Percentiles rank a stretch among this genome's conserved stretches.
These are phyloP conservation scores for Dioscorea zingiberensis DNA, from an alignment of 106 monocot species.

Conservation along the genomic window DNA sequence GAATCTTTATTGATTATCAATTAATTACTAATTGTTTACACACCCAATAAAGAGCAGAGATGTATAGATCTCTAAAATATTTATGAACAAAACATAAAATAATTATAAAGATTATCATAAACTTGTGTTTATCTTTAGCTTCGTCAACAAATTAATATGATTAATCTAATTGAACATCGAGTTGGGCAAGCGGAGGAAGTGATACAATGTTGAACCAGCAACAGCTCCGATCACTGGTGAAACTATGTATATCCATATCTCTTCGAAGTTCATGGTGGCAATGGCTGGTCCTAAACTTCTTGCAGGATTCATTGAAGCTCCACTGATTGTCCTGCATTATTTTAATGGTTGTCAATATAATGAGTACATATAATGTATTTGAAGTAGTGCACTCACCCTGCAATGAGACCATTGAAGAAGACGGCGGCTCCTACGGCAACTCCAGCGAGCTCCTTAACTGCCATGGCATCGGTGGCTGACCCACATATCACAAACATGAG, in stretches of 20 bases:
- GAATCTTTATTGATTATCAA: no score
- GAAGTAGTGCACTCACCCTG: not conserved
- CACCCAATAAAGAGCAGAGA: no score
- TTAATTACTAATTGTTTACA: no score
- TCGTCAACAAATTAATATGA: no score
- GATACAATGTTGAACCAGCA: constrained; percentile 11
- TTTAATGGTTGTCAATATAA: no score
- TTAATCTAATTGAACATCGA: no score
- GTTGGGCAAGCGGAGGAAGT: constrained; percentile 9
- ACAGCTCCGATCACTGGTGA: constrained; percentile 17
- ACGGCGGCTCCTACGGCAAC: constrained; percentile 5
- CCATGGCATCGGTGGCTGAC: not conserved
- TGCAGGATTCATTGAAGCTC: constrained; percentile 42
- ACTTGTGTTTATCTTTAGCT: no score
- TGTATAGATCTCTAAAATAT: no score
- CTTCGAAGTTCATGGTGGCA: constrained; percentile 1
- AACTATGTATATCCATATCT: constrained; percentile 28
- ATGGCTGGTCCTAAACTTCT: constrained; percentile 30
- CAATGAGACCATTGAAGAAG: constrained; percentile 1
- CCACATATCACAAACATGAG: constrained; percentile 11
- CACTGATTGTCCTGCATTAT: constrained; percentile 21
- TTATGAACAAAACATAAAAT: no score
- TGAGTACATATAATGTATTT: not conserved
- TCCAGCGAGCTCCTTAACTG: constrained; percentile 5
- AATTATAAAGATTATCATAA: no score